These are phyloP conservation scores for Aspergillus olivimuriae DNA, from an alignment of 495 filamentous ascomycete species.

Conservation along the genomic window DNA sequence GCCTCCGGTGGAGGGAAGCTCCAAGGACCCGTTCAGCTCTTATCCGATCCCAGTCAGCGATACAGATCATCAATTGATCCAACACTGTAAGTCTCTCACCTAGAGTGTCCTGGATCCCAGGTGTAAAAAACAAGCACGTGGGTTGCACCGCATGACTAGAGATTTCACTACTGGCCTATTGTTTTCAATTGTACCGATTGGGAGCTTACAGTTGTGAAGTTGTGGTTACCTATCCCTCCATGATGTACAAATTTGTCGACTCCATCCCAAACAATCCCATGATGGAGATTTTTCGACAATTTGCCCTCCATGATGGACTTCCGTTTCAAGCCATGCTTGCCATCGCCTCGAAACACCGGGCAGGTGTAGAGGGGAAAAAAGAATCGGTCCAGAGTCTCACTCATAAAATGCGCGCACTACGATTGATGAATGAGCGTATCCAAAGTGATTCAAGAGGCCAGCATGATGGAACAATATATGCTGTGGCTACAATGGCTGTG, in stretches of 20 bases:
- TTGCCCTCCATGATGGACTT: constrained; percentile 19
- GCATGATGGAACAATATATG: constrained; percentile 22
- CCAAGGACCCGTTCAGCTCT: constrained; percentile 16
- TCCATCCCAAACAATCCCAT: constrained; percentile 18
- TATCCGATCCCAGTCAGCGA: constrained; percentile 18
- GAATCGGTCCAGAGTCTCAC: constrained; percentile 26
- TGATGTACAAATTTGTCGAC: constrained; percentile 27
- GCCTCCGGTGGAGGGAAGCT: constrained; percentile 9
- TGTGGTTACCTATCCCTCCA: constrained; percentile 23
- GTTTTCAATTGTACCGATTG: not conserved
- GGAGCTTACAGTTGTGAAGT: constrained; percentile 13
- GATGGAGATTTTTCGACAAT: constrained; percentile 23
- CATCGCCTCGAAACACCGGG: constrained; percentile 25
- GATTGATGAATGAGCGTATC: constrained; percentile 24
- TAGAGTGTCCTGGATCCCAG: not conserved
- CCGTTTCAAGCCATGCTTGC: constrained; percentile 28
- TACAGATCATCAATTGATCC: constrained; percentile 21
- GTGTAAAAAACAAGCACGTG: too few species aligned
- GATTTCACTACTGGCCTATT: too few species aligned
- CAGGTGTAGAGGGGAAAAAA: constrained; percentile 20
- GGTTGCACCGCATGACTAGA: too few species aligned
- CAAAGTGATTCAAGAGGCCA: constrained; percentile 14
- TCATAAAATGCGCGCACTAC: constrained; percentile 23
- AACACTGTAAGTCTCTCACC: constrained; percentile 19
- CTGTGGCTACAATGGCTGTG: constrained; percentile 27